phyloP scores from a whole-genome alignment of 2,329 filamentous ascomycete genomes.

The Sclerotinia nivalis region DNA sequence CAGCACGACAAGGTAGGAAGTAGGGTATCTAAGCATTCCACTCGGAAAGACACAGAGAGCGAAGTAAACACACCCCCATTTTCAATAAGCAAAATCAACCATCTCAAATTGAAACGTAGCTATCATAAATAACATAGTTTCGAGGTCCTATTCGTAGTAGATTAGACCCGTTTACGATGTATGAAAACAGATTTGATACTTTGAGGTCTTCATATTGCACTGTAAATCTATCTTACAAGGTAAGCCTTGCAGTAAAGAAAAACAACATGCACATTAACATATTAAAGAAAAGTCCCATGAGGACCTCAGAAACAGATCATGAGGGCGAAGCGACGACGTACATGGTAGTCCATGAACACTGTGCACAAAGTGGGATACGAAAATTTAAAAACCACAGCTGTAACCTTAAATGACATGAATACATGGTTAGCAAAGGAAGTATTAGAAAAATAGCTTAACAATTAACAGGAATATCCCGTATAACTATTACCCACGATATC shows the following conservation, averaged over 20 bases:
- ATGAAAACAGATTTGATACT: not conserved
- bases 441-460: too few species aligned
- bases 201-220: fast-evolving
- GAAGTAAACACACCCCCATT: not conserved
- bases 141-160: not conserved
- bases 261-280: not conserved
- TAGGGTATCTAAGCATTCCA: not conserved
- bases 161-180: not conserved
- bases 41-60: not conserved
- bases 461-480: too few species aligned
- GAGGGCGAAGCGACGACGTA: not conserved
- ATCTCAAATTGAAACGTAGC: not conserved
- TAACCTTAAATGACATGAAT: too few species aligned
- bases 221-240: not conserved
- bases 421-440: too few species aligned
- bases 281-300: not conserved
- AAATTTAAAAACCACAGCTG: too few species aligned
- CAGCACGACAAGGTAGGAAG: too few species aligned
- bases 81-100: too few species aligned
- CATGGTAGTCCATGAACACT: not conserved
- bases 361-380: not conserved
- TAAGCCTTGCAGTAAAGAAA: not conserved
- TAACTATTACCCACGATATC: not conserved
- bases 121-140: not conserved
- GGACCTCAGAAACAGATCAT: not conserved